These are phyloP conservation scores for Rhodotorula sphaerocarpa DNA, from an alignment of 768 basidiomycete species.

Conservation along the genomic window DNA sequence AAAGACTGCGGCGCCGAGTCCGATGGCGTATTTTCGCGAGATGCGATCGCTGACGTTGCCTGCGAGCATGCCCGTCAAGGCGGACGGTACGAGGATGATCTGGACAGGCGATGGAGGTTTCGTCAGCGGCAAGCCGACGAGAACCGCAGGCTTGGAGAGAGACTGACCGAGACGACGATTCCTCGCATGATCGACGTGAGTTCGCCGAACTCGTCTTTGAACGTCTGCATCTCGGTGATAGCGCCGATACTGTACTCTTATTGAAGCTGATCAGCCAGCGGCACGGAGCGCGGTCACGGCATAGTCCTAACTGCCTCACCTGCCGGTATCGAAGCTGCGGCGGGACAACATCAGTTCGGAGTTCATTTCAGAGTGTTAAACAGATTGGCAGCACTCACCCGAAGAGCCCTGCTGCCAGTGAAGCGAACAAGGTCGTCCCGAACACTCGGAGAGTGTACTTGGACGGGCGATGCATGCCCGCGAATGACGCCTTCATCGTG, in stretches of 20 bases:
- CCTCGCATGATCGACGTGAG: constrained; percentile 47
- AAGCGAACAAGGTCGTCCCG: background rate
- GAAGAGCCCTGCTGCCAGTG: background rate
- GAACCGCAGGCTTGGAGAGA: background rate
- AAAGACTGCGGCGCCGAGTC: constrained; percentile 48
- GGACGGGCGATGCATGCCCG: background rate
- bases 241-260: constrained; percentile 43
- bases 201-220: constrained; percentile 45
- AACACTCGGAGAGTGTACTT: background rate
- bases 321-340: constrained; percentile 11
- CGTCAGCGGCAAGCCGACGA: too few species aligned
- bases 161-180: constrained; percentile 40
- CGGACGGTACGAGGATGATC: constrained; percentile 35
- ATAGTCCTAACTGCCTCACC: too few species aligned
- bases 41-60: constrained; percentile 50
- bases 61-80: constrained; percentile 32
- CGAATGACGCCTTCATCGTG: too few species aligned
- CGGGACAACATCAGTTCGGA: background rate
- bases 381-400: background rate
- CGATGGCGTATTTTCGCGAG: constrained; percentile 49
- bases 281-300: too few species aligned
- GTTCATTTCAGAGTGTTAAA: too few species aligned
- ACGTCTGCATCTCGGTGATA: constrained; percentile 50
- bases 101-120: background rate
- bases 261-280: background rate